Percentiles rank a stretch among this genome's conserved stretches.
These are phyloP conservation scores for Austroboletus festivus DNA, from an alignment of 768 basidiomycete species.

Conservation along the genomic window DNA sequence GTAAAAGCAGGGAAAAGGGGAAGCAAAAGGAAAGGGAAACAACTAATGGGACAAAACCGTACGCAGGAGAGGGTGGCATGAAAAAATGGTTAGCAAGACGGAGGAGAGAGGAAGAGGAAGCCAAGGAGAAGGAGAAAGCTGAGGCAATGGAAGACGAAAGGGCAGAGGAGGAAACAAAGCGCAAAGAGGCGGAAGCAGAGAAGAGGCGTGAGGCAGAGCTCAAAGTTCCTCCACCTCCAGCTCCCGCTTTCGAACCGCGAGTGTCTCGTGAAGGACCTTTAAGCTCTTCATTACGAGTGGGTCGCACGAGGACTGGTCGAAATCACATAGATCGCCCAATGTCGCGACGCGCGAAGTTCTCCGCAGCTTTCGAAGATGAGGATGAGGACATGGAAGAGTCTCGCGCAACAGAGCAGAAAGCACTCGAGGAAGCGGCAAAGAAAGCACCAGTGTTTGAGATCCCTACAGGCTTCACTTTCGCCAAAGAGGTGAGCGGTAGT, in stretches of 20 bases:
- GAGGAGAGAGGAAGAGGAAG: slow-evolving; percentile 54
- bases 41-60: slow-evolving; percentile 65
- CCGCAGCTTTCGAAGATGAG: slow-evolving; percentile 59
- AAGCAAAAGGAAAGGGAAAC: slow-evolving; percentile 36
- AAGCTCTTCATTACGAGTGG: slow-evolving; percentile 61
- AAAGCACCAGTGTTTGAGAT: slow-evolving; percentile 56
- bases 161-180: slow-evolving; percentile 26
- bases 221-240: slow-evolving; percentile 14
- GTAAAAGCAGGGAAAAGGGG: slow-evolving; percentile 33
- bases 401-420: slow-evolving; percentile 41
- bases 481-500: slow-evolving; percentile 48
- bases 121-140: slow-evolving; percentile 33
- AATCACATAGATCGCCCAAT: slow-evolving; percentile 60
- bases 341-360: slow-evolving; percentile 54
- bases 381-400: slow-evolving; percentile 41
- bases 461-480: slow-evolving; percentile 64
- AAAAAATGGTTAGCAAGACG: slow-evolving; percentile 70
- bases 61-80: slow-evolving; percentile 75
- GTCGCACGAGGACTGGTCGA: slow-evolving; percentile 53
- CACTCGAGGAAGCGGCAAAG: slow-evolving; percentile 54
- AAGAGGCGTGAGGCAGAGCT: slow-evolving; percentile 17
- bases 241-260: slow-evolving; percentile 21
- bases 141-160: slow-evolving; percentile 36
- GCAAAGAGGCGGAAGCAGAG: slow-evolving; percentile 18
- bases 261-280: slow-evolving; percentile 16